These are phyloP conservation scores for Cordyceps cateniannulata DNA, from an alignment of 2,329 filamentous ascomycete genomes.

Conservation along the genomic window DNA sequence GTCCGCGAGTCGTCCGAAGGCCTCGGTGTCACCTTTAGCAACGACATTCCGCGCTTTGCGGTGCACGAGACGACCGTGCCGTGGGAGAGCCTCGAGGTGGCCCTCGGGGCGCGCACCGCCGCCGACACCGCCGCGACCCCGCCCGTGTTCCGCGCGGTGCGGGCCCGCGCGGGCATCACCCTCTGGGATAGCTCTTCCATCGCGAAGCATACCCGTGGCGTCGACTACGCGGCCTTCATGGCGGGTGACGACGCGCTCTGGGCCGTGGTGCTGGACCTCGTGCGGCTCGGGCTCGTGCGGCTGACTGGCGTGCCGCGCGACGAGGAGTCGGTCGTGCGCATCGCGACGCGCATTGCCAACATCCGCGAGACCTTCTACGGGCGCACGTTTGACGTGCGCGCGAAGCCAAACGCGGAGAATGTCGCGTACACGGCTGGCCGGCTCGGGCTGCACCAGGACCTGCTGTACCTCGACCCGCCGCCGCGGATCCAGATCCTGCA, in stretches of 20 bases:
- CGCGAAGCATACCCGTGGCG: conserved; percentile 41
- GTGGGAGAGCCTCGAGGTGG: conserved; percentile 31
- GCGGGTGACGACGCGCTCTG: conserved; percentile 44
- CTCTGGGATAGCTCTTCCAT: conserved; percentile 37
- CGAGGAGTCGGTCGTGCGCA: conserved; percentile 56
- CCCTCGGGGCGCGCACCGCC: conserved; percentile 19
- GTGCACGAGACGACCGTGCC: conserved; percentile 27
- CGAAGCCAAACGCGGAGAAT: conserved; percentile 77
- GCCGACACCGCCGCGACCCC: conserved; percentile 19
- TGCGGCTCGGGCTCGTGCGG: conserved; percentile 67
- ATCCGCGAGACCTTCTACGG: conserved; percentile 89
- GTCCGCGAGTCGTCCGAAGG: conserved; percentile 29
- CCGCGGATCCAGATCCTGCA: conserved; percentile 84
- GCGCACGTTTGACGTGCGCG: conserved; percentile 80
- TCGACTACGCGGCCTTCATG: conserved; percentile 71
- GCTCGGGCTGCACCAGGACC: conserved; percentile 87
- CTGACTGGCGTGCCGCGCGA: conserved; percentile 66
- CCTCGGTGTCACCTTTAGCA: conserved; percentile 54
- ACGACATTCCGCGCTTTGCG: conserved; percentile 32
- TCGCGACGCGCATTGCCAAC: conserved; percentile 68
- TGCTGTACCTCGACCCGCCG: conserved; percentile 75
- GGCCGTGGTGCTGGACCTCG: conserved; percentile 55
- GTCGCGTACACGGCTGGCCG: conserved; percentile 81
- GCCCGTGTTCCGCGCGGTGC: conserved; percentile 19
- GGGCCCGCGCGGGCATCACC: conserved; percentile 26